Conservation (phyloP, 192 early-diverging fungal species). For the Allomyces javanicus region DNA sequence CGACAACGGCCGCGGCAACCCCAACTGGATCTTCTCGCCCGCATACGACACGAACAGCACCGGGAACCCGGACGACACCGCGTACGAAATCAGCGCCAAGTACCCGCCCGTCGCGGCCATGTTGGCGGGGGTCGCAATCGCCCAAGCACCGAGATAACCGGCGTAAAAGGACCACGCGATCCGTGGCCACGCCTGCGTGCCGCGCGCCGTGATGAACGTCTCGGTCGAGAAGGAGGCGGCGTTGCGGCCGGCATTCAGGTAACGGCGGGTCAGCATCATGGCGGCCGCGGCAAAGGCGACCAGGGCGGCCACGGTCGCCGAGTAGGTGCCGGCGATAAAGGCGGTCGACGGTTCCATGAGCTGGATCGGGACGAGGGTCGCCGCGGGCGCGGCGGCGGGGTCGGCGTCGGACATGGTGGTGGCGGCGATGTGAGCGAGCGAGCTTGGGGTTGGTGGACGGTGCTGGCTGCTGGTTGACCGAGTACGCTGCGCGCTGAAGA, state of each 20-base stretch:
- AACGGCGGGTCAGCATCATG: background rate
- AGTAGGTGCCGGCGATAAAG: background rate
- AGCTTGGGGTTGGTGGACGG: no score
- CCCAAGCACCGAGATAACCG: slow-evolving; percentile 19
- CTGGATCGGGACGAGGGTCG: background rate
- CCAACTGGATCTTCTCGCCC: background rate
- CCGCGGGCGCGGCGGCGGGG: background rate
- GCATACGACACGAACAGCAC: background rate
- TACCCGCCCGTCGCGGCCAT: background rate
- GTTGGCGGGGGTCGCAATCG: background rate
- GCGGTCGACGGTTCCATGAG: background rate
- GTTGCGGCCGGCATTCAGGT: background rate
- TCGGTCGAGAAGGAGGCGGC: slow-evolving; percentile 4
- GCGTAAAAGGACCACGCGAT: slow-evolving; percentile 21
- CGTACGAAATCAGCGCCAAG: background rate
- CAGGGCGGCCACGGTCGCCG: background rate
- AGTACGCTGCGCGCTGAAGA: no score
- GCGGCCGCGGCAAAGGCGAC: background rate
- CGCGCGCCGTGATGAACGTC: slow-evolving; percentile 25
- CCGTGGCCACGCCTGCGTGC: slow-evolving; percentile 9
- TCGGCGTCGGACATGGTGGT: background rate
- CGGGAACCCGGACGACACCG: background rate
- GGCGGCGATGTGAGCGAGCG: no score
- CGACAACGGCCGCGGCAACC: background rate
- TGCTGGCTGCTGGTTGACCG: no score